Percentiles rank a stretch among this genome's conserved stretches.
phyloP scores from a whole-genome alignment of 1,284 basidiomycete species.

The Phenoliferia sp. region DNA sequence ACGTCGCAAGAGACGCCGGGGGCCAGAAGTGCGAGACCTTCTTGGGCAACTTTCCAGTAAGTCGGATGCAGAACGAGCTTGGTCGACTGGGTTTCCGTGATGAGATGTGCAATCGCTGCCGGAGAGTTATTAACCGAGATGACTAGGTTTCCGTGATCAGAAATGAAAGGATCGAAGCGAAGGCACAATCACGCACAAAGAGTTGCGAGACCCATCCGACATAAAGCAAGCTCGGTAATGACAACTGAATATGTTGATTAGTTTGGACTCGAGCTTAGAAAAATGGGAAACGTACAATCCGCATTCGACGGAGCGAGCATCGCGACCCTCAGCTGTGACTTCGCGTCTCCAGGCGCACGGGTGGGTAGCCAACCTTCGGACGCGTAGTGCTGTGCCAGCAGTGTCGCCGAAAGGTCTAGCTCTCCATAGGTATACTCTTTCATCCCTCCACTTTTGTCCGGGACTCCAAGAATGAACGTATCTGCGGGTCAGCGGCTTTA shows the following conservation, averaged over 20 bases:
- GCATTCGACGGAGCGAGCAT: not conserved
- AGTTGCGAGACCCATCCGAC: conserved; percentile 43
- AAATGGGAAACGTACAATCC: not conserved
- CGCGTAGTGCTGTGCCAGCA: conserved; percentile 3
- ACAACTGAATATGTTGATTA: not conserved
- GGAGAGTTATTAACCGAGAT: conserved; percentile 53
- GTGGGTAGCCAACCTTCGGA: not conserved
- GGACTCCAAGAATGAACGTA: too few relatives aligned
- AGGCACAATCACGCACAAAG: conserved; percentile 27
- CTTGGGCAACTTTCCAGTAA: not conserved
- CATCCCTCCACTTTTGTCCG: too few relatives aligned
- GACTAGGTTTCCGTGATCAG: conserved; percentile 13
- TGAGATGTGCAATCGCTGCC: conserved; percentile 55
- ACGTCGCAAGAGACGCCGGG: not conserved
- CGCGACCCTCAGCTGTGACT: not conserved
- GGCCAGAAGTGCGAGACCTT: not conserved
- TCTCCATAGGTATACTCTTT: too few relatives aligned
- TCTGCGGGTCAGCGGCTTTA: too few relatives aligned
- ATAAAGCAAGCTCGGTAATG: conserved; percentile 42
- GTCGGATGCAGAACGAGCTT: conserved; percentile 46
- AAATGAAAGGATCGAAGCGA: not conserved
- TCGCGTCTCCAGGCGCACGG: not conserved
- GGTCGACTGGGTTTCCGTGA: conserved; percentile 49
- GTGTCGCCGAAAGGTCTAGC: not conserved
- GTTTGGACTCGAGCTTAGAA: too few relatives aligned